Percentiles rank a stretch among this genome's conserved stretches.
These are phyloP conservation scores for Skeletonema tropicum DNA, from an alignment of 108 stramenopile species.

Conservation along the genomic window DNA sequence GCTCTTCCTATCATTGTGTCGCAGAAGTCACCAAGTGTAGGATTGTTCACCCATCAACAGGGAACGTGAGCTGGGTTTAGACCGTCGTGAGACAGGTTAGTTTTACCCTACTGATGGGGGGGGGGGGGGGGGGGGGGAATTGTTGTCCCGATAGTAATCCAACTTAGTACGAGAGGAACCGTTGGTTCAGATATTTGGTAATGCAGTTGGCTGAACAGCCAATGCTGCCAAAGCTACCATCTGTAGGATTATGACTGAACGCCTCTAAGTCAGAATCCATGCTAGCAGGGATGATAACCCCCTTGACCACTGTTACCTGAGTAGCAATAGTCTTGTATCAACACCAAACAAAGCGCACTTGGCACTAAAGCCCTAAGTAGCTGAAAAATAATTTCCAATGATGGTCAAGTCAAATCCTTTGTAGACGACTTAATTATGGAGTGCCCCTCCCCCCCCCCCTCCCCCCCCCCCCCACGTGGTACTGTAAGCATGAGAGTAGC, in stretches of 20 bases:
- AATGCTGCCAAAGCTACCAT: slow-evolving; percentile 94
- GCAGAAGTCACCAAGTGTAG: slow-evolving; percentile 96
- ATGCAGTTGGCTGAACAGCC: slow-evolving; percentile 90
- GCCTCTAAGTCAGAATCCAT: slow-evolving; percentile 97
- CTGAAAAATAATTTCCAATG: slow-evolving; percentile 79
- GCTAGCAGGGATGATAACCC: slow-evolving; percentile 89
- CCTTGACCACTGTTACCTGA: slow-evolving; percentile 77
- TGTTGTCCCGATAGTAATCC: slow-evolving; percentile 95
- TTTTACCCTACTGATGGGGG: slow-evolving; percentile 96
- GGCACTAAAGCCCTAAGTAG: slow-evolving; percentile 69
- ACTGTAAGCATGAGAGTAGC: slow-evolving; percentile 97
- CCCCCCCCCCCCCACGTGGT: no score
- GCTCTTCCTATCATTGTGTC: slow-evolving; percentile 97
- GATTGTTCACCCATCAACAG: slow-evolving; percentile 97
- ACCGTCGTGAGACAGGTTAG: slow-evolving; percentile 98
- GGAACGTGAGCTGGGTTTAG: slow-evolving; percentile 98
- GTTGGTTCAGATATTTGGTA: slow-evolving; percentile 97
- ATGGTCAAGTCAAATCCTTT: slow-evolving; percentile 93
- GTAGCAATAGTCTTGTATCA: slow-evolving; percentile 72
- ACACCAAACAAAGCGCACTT: slow-evolving; percentile 48
- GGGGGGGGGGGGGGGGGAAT: no score
- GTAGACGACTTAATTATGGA: slow-evolving; percentile 91
- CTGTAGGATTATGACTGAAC: slow-evolving; percentile 94
- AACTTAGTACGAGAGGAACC: slow-evolving; percentile 99
- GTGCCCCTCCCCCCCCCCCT: no score